A percentile compares a stretch with the other conserved stretches of the same genome.
Evolutionary conservation across 805 yeast species (phyloP).

Genomic region (Ogataea nonfermentans): DNA sequence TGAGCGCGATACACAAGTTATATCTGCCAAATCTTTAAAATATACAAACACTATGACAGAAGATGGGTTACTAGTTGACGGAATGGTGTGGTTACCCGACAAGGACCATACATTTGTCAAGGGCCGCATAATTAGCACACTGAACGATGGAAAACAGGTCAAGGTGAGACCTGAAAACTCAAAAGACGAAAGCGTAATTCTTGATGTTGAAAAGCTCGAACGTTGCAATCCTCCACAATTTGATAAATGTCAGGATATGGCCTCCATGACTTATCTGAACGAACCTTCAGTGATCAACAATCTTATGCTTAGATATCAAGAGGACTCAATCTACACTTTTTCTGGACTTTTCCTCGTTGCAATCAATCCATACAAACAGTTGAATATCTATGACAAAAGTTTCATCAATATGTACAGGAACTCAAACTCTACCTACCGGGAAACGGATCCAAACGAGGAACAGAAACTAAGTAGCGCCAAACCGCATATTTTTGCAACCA

Average conservation of each 20-base stretch:
- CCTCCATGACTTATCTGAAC: constrained; percentile 87
- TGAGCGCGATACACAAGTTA: constrained; percentile 6
- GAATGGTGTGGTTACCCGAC: constrained; percentile 81
- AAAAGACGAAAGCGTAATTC: constrained; percentile 28
- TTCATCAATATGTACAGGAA: constrained; percentile 48
- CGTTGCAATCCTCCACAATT: constrained; percentile 87
- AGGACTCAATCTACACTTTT: constrained; percentile 84
- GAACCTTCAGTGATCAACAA: constrained; percentile 95
- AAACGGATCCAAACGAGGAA: constrained; percentile 22
- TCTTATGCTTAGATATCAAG: constrained; percentile 68
- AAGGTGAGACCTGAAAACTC: constrained; percentile 26
- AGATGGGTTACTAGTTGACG: constrained; percentile 34
- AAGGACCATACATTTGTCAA: constrained; percentile 53
- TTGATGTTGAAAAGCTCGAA: constrained; percentile 47
- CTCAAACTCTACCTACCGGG: constrained; percentile 9
- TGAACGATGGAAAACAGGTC: constrained; percentile 38
- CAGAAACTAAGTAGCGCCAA: constrained; percentile 29
- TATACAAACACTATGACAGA: no score
- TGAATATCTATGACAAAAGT: constrained; percentile 67
- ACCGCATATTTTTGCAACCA: constrained; percentile 91
- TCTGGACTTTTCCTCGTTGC: constrained; percentile 96
- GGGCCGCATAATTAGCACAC: constrained; percentile 52
- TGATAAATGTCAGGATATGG: constrained; percentile 92
- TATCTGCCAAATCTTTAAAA: not conserved
- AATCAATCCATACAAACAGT: constrained; percentile 79